These are phyloP conservation scores for Fusarium tanahbumbuense DNA, from an alignment of 2,329 filamentous ascomycete genomes.

Conservation along the genomic window DNA sequence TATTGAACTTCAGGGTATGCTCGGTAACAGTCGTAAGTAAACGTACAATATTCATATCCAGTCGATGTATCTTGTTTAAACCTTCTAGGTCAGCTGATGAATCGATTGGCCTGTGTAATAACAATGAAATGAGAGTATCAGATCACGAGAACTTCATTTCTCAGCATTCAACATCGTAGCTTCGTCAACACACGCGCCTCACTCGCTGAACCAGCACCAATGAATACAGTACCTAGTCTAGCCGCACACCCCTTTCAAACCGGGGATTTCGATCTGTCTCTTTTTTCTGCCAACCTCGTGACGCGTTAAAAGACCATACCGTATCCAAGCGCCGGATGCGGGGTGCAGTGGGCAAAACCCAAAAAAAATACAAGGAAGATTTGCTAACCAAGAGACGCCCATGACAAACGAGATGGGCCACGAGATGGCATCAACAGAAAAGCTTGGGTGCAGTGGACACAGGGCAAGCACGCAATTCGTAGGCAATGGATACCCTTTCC, in stretches of 20 bases:
- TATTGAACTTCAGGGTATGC: conserved; percentile 13
- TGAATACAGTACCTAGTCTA: conserved; percentile 10
- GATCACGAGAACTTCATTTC: conserved; percentile 17
- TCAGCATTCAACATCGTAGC: conserved; percentile 23
- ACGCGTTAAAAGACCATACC: conserved; percentile 40
- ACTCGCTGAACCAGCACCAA: conserved; percentile 8
- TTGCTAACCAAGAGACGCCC: conserved; percentile 43
- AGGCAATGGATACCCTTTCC: conserved; percentile 34
- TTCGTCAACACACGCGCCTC: conserved; percentile 20
- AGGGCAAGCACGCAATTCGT: conserved; percentile 34
- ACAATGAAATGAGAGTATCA: not conserved
- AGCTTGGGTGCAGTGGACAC: conserved; percentile 24
- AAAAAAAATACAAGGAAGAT: conserved; percentile 33
- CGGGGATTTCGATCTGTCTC: conserved; percentile 19
- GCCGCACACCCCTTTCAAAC: conserved; percentile 22
- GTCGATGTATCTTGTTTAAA: not conserved
- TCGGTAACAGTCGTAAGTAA: not conserved
- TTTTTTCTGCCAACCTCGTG: conserved; percentile 45
- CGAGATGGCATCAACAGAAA: conserved; percentile 36
- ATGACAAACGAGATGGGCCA: conserved; percentile 46
- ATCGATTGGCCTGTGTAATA: not conserved
- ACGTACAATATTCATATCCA: not conserved
- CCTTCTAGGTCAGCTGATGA: conserved; percentile 1
- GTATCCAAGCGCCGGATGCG: conserved; percentile 44
- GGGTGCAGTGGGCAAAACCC: conserved; percentile 36